Evolutionary conservation across 176 grass and related monocot species (phyloP).

Genomic region (Aegilops longissima): DNA sequence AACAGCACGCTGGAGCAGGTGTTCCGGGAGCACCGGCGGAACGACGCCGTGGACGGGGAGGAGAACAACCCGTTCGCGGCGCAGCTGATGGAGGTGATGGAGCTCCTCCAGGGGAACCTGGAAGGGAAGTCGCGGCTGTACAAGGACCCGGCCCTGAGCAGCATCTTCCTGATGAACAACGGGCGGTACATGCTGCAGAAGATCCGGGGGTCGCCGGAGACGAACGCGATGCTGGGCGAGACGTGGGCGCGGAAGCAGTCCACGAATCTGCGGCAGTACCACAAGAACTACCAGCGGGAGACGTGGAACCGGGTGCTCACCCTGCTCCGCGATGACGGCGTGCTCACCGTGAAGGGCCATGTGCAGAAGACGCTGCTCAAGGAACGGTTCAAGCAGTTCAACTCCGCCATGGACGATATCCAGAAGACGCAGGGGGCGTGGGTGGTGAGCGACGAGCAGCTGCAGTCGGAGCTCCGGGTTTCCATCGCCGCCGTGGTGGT

Average conservation of each 20-base stretch:
- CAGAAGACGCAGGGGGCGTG: conserved; percentile 72
- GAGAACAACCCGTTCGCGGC: conserved; percentile 58
- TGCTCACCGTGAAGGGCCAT: conserved; percentile 64
- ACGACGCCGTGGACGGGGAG: not conserved
- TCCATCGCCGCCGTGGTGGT: conserved; percentile 84
- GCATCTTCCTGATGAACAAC: conserved; percentile 99
- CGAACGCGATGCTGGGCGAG: conserved; percentile 61
- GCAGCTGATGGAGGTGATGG: conserved; percentile 78
- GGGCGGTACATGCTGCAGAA: conserved; percentile 90
- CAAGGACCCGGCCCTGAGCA: conserved; percentile 60
- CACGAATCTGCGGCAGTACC: conserved; percentile 69
- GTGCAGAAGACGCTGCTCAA: conserved; percentile 80
- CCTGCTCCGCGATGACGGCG: conserved; percentile 65
- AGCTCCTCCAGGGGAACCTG: conserved; percentile 67
- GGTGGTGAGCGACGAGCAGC: conserved; percentile 84
- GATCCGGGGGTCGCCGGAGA: conserved; percentile 74
- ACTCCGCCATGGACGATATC: conserved; percentile 82
- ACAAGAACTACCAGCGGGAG: conserved; percentile 99
- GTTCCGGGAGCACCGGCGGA: conserved; percentile 58
- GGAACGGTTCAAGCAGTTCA: conserved; percentile 93
- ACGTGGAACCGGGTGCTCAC: conserved; percentile 79
- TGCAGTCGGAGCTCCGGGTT: conserved; percentile 87
- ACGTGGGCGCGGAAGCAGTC: conserved; percentile 71
- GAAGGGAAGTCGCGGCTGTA: conserved; percentile 78
- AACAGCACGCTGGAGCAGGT: conserved; percentile 87